phyloP scores from a whole-genome alignment of 108 stramenopile species.

The Epithemia pelagica region DNA sequence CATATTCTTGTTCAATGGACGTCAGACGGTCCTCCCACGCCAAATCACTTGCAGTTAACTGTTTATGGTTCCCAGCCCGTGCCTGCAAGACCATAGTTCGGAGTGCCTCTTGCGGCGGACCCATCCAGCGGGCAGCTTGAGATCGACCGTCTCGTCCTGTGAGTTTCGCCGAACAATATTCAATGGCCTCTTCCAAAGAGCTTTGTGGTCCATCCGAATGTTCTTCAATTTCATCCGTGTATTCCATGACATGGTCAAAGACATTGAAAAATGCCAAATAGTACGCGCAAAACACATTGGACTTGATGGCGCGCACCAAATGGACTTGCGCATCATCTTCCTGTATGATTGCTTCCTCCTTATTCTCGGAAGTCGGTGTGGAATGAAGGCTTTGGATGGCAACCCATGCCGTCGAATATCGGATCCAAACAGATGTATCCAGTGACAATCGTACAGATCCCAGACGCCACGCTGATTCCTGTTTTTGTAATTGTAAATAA shows the following conservation, averaged over 20 bases:
- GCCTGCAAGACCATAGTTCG: constrained; percentile 36
- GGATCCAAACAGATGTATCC: constrained; percentile 73
- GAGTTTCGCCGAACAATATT: constrained; percentile 39
- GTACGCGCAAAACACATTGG: constrained; percentile 70
- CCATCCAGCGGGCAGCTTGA: constrained; percentile 29
- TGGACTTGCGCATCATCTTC: constrained; percentile 6
- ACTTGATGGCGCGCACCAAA: constrained; percentile 46
- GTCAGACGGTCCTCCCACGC: constrained; percentile 52
- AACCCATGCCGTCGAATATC: constrained; percentile 65
- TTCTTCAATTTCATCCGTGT: constrained; percentile 75
- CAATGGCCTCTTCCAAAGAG: constrained; percentile 75
- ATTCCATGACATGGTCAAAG: constrained; percentile 74
- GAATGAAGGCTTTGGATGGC: no score
- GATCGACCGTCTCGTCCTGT: constrained; percentile 47
- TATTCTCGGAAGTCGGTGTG: not conserved
- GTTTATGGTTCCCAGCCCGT: constrained; percentile 21
- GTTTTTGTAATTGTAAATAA: constrained; percentile 67
- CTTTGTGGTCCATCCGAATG: constrained; percentile 36
- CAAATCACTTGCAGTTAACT: constrained; percentile 32
- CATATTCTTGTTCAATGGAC: constrained; percentile 21
- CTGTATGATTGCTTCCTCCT: constrained; percentile 55
- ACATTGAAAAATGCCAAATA: constrained; percentile 60
- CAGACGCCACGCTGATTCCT: constrained; percentile 38
- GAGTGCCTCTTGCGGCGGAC: not conserved
- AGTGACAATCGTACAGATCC: constrained; percentile 4